Base-by-base conservation (phyloP, 2,329 filamentous ascomycete species). In the Diaporthe sp. region DNA sequence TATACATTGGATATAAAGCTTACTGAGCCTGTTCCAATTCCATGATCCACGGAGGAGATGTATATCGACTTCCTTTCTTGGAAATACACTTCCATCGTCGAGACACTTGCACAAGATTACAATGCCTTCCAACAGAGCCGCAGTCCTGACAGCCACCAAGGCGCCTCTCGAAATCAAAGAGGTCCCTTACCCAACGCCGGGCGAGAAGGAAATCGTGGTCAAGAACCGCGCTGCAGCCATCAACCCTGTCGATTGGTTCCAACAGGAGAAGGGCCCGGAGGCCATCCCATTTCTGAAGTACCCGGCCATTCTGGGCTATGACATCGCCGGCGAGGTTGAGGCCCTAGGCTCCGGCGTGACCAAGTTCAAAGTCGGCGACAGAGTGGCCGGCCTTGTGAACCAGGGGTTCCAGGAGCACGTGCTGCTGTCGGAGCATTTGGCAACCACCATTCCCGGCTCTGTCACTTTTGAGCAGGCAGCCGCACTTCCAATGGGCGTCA, bases 291-390 rank as follows among this genome's bases (percentile, higher is more conserved):
- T 84, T 25, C 72, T 85, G 74, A 82, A 78, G 8, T 83, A 81
- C 57, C 84, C 84, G 4, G 77, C 75, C 7, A 79, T 85, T 39
- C 75, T 84, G 12, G 84, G 84, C 34, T 77, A 73, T 44, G 84
- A 82, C 77, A 80, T 81, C 61, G 80, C 84, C n/a, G 84, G 84
- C 53, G 79, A 80, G 53, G 81, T 85, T 4, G 78, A 81, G 22
- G 79, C 80, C 37, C 78, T 84, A 22, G 83, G 84, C 22, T 58
- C 77, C 4, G 78, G 78, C 67, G 77, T 79, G 28, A 76, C 76
- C n/a, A 76, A 77, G 3, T 83, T 85, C 75, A 79, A 80, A 46
- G 74, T 79, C 17, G 84, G 84, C 9, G 83, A 86, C 75, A 80
- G 84, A 17, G 83, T 85, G 22, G 61, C 82, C 15, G 81, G 80